Evolutionary conservation across 768 basidiomycete genomes (phyloP).

Genomic region (Plicaturopsis crispa): DNA sequence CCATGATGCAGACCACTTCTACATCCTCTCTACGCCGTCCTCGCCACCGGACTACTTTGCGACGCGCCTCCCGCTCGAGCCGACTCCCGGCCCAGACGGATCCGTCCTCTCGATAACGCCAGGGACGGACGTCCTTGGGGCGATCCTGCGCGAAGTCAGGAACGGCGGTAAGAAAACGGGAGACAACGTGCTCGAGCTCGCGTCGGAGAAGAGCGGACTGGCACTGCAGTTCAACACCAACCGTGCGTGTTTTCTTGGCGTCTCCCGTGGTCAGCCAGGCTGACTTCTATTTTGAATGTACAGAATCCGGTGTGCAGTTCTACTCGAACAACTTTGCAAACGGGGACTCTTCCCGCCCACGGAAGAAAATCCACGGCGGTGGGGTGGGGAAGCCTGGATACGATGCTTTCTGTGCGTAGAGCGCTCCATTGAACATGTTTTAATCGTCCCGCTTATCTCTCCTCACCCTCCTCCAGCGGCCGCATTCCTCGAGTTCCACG

Average conservation of each 20-base stretch:
- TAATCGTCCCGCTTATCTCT: no score
- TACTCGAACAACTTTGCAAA: conserved; percentile 56
- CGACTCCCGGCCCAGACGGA: no score
- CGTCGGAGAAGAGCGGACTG: conserved; percentile 51
- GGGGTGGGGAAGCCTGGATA: no score
- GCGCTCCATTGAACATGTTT: no score
- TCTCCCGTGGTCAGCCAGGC: background rate
- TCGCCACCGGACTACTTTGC: no score
- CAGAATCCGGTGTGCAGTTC: conserved; percentile 72
- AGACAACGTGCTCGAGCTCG: conserved; percentile 45
- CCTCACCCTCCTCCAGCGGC: conserved; percentile 34
- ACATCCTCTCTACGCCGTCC: no score
- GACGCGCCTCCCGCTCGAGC: no score
- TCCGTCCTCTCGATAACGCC: no score
- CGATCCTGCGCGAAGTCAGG: no score
- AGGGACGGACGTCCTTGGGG: no score
- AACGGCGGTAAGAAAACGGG: no score
- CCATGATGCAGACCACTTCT: conserved; percentile 4
- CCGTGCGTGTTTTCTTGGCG: conserved; percentile 36
- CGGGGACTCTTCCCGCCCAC: conserved; percentile 29
- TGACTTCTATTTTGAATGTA: background rate
- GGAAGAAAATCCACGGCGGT: conserved; percentile 73
- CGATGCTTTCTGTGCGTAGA: no score
- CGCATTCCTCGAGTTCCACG: conserved; percentile 64
- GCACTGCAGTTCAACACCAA: conserved; percentile 59